Evolutionary conservation across 495 filamentous ascomycete genomes (phyloP), one percentile per base, ranked within the genome.

Genomic region (Aspergillus mulundensis): DNA sequence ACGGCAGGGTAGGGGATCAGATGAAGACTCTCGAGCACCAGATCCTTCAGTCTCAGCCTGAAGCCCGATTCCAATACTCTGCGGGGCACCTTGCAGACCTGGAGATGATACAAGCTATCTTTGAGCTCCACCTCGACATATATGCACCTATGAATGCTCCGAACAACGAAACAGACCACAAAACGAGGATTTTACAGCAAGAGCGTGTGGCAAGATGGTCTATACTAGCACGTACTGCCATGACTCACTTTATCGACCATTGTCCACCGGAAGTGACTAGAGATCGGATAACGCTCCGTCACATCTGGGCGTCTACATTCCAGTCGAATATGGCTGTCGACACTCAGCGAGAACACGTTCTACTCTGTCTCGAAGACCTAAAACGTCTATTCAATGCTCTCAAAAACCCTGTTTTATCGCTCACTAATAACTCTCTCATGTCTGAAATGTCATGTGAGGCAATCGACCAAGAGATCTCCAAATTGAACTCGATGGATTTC

Each of bases 401-500:
- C 6, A 66, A 65, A 16, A 56, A 65, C 39, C 73, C 72, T 23
- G 70, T 74, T 2, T 84, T 97, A 53, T 76, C 75, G 38, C 79
- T 98, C 7, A 84, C 85, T 15, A 97, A 97, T 61, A 97, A 95
- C 63, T 81, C 81, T 0, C 78, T 88, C 39, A 96, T 99, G 85
- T 85, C 91, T 0, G 90, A 97, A 65, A 78, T 99, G 16, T 97
- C 95, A 0, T 75, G 80, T 4, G 79, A 78, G 12, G 88, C 89
- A 3, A 84, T 92, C 12, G 91, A 96, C 44, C 85, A 90, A 28
- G 94, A 99, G 63, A 88, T 96, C 23, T 89, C 89, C 43, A 89
- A 91, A 64, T 76, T 97, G 14, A 95, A 89, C 14, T 97, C 91
- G 0, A 91, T 94, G 83, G 95, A 96, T 63, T 97, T 96, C 70